phyloP scores from a whole-genome alignment of 225 moss, liverwort and hornwort genomes.

The Physcomitrellopsis africana region DNA sequence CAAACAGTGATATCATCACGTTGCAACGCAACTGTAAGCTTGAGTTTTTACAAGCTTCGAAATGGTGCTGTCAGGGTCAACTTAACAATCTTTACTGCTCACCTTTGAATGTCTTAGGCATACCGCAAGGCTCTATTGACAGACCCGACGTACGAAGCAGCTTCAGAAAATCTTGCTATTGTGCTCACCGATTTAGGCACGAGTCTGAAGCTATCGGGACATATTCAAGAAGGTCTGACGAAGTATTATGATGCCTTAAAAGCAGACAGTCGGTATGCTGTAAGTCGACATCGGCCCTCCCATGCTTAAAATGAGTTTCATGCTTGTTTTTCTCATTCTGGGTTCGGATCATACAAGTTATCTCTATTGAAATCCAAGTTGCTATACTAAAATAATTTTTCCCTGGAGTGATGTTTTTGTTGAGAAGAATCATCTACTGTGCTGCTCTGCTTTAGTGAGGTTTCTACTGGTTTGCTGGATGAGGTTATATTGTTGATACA shows the following conservation, averaged over 20 bases:
- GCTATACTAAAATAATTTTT: too few relatives aligned
- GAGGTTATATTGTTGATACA: too few relatives aligned
- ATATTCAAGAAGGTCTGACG: constrained; percentile 91
- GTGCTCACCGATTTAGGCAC: constrained; percentile 95
- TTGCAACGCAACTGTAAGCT: neutral
- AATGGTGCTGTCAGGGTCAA: neutral
- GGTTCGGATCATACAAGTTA: constrained; percentile 2
- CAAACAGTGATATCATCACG: constrained; percentile 6
- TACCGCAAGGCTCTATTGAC: constrained; percentile 83
- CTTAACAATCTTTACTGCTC: constrained; percentile 22
- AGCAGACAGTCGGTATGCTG: constrained; percentile 97
- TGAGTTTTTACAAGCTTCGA: neutral
- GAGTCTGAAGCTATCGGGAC: constrained; percentile 92
- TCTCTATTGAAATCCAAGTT: neutral
- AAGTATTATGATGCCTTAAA: constrained; percentile 98
- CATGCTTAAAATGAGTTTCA: constrained; percentile 9
- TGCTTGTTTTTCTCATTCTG: neutral
- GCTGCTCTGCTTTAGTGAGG: too few relatives aligned
- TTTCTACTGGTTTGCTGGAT: too few relatives aligned
- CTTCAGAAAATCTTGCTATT: constrained; percentile 92
- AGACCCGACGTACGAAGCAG: constrained; percentile 81
- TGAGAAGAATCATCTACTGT: too few relatives aligned
- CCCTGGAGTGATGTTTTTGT: too few relatives aligned
- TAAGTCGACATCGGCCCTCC: constrained; percentile 51
- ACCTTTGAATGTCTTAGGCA: constrained; percentile 58